These are phyloP conservation scores for Epithemia pelagica DNA, from an alignment of 108 stramenopile species.

Conservation along the genomic window DNA sequence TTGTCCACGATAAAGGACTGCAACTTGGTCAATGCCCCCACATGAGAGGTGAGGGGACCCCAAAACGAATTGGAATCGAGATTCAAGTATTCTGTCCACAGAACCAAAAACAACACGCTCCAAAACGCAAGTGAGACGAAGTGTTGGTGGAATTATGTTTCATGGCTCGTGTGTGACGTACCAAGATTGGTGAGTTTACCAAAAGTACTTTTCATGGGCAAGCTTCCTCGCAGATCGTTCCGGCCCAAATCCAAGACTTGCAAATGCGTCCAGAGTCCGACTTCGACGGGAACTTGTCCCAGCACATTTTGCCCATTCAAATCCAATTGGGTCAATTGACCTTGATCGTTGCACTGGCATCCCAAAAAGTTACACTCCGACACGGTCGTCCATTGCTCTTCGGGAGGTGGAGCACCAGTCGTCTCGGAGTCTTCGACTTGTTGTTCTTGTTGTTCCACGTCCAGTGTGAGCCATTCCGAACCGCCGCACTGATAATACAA, in stretches of 20 bases:
- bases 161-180: too few relatives aligned
- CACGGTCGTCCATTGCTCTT: not conserved
- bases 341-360: not conserved
- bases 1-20: conserved; percentile 20
- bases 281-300: conserved; percentile 1
- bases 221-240: not conserved
- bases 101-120: not conserved
- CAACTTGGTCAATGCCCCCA: not conserved
- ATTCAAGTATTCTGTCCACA: not conserved
- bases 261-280: conserved; percentile 1
- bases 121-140: too few relatives aligned
- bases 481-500: not conserved
- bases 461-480: not conserved
- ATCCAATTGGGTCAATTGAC: not conserved
- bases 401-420: not conserved
- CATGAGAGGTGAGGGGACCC: not conserved
- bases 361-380: not conserved
- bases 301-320: not conserved
- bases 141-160: too few relatives aligned
- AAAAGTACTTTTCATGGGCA: not conserved
- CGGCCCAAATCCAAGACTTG: not conserved
- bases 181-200: conserved; percentile 1
- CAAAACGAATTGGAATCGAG: not conserved
- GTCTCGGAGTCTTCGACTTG: not conserved
- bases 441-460: not conserved